Evolutionary conservation across 495 filamentous ascomycete genomes (phyloP), one percentile per base, ranked within the genome.

Genomic region (Lineolata rhizophorae): DNA sequence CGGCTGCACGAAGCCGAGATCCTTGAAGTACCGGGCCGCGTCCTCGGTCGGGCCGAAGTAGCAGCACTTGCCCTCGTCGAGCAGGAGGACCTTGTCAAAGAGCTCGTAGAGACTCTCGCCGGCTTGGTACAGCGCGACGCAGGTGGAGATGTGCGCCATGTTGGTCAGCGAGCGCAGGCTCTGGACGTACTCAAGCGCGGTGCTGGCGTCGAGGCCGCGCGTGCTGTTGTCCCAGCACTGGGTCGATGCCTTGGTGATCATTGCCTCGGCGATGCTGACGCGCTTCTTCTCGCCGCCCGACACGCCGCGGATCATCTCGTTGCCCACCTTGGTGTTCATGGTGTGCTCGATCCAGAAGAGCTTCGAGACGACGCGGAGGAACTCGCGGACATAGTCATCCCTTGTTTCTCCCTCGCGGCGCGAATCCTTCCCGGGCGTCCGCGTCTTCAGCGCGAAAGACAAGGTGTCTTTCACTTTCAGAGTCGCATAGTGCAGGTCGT

Each of bases 281-380:
- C 76, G 58, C 44, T 79, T 79, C 49, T 71, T 71, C 46, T 80
- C 76, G 19, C 76, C 76, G 12, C 76, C 76, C 10, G 65, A 72
- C 5, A 82, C 59, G 30, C 75, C 75, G 19, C 71, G 62, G 13
- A 77, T 58, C 2, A 66, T 56, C 18, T 67, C 65, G 35, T 76
- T 64, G 3, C 76, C 76, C 20, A 82, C 63, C 45, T 65, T 72
- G 0, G 75, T 80, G 18, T 62, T 60, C 34, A 72, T 44, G 0
- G 64, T 67, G 43, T 79, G 72, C 37, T 75, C 68, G 20, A 76
- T 79, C 58, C 76, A 76, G 38, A 91, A 87, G 20, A 83, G 57
- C 39, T 78, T 72, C 22, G 77, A 60, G 24, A 87, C 60, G 1
- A 76, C 70, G 12, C 69, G 54, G 4, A 81, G 58, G 36, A 81